Evolutionary conservation across 148 eudicot species (phyloP).

Genomic region (Limonium bicolor): DNA sequence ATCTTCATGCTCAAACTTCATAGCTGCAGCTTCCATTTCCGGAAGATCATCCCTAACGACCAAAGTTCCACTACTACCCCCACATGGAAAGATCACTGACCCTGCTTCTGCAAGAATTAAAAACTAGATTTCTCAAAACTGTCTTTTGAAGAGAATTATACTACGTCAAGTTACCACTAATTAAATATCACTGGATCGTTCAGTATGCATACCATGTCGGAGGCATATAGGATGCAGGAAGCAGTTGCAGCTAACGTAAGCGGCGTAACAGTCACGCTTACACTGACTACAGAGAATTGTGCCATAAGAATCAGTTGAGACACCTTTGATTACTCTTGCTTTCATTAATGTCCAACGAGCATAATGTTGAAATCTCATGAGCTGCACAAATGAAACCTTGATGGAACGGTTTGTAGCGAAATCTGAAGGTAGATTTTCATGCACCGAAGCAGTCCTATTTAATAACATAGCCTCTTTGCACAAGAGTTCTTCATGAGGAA

Average conservation of each 20-base stretch:
- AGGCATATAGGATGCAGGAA: conserved; percentile 69
- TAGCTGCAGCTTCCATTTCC: conserved; percentile 73
- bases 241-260: conserved; percentile 75
- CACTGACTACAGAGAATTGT: conserved; percentile 85
- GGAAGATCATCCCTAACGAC: conserved; percentile 49
- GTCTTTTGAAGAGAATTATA: too few relatives aligned
- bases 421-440: conserved; percentile 24
- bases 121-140: too few relatives aligned
- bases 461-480: conserved; percentile 94
- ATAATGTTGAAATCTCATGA: conserved; percentile 79
- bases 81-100: conserved; percentile 51
- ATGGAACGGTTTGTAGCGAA: conserved; percentile 28
- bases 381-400: conserved; percentile 53
- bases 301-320: conserved; percentile 36
- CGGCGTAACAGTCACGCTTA: conserved; percentile 91
- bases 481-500: conserved; percentile 92
- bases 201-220: conserved; percentile 73
- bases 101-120: conserved; percentile 46
- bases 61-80: conserved; percentile 33
- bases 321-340: conserved; percentile 23
- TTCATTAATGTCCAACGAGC: conserved; percentile 72
- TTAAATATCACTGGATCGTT: too few relatives aligned
- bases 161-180: neutral
- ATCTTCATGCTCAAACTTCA: conserved; percentile 60
- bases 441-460: conserved; percentile 21